phyloP scores from a whole-genome alignment of 331 rosid species.

The Ulmus americana region DNA sequence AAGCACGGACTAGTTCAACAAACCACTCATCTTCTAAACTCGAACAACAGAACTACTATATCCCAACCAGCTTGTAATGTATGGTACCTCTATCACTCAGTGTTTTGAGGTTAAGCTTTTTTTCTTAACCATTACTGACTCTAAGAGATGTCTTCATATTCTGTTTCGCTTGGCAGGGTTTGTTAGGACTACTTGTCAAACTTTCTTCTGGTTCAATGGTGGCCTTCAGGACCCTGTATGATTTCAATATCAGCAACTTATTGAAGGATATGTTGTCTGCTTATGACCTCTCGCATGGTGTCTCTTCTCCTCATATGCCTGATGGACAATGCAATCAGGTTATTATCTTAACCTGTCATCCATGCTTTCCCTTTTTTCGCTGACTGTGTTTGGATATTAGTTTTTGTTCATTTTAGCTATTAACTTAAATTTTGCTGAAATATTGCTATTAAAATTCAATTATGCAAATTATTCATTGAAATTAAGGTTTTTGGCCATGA shows the following conservation, averaged over 20 bases:
- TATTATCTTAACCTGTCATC: conserved; percentile 22
- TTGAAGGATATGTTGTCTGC: conserved; percentile 66
- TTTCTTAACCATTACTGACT: conserved; percentile 13
- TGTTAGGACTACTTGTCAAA: conserved; percentile 76
- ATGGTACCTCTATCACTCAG: conserved; percentile 19
- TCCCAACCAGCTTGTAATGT: conserved; percentile 67
- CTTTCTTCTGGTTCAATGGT: conserved; percentile 73
- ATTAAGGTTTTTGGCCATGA: too few species aligned
- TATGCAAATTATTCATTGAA: too few species aligned
- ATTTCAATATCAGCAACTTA: conserved; percentile 65
- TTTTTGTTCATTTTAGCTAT: too few species aligned
- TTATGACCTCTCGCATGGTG: conserved; percentile 59
- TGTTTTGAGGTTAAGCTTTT: conserved; percentile 12
- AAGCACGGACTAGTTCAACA: conserved; percentile 70
- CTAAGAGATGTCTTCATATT: conserved; percentile 20
- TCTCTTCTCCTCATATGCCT: conserved; percentile 56
- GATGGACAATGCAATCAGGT: conserved; percentile 88
- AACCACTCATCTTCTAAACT: conserved; percentile 54
- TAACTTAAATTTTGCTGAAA: too few species aligned
- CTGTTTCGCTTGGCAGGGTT: conserved; percentile 54
- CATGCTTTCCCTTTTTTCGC: conserved; percentile 17
- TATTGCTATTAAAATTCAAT: too few species aligned
- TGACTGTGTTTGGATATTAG: not conserved
- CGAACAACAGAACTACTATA: conserved; percentile 53
- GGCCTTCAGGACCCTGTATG: conserved; percentile 73